A percentile compares a stretch with the other conserved stretches of the same genome.
Evolutionary conservation across 768 basidiomycete genomes (phyloP).

Genomic region (Agaricus subrufescens): DNA sequence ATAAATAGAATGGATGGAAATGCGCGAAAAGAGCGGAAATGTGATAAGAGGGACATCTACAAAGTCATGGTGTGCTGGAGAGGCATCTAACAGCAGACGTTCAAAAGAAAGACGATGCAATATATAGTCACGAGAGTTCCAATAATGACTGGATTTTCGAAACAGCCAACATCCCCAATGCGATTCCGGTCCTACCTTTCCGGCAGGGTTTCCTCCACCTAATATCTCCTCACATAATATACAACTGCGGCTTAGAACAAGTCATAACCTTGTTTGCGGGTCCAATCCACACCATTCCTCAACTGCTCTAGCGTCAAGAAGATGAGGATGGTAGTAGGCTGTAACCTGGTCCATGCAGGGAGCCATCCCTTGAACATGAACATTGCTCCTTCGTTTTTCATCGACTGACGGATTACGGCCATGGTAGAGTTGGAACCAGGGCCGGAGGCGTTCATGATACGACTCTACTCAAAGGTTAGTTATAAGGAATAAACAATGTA

Average conservation of each 20-base stretch:
- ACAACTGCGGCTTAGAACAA: slow-evolving; percentile 13
- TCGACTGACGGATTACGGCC: slow-evolving; percentile 59
- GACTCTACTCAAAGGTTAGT: slow-evolving; percentile 38
- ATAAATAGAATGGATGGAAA: neutral
- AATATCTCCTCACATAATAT: neutral
- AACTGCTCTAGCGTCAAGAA: slow-evolving; percentile 82
- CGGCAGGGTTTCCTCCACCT: neutral
- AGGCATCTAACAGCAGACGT: neutral
- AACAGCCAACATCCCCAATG: neutral
- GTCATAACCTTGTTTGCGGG: slow-evolving; percentile 38
- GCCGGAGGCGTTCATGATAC: slow-evolving; percentile 87
- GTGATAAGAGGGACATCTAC: neutral
- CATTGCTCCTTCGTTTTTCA: slow-evolving; percentile 73
- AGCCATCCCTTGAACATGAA: slow-evolving; percentile 95
- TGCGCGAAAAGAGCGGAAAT: neutral
- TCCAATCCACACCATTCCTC: slow-evolving; percentile 66
- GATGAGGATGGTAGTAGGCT: slow-evolving; percentile 85
- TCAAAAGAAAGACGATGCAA: neutral
- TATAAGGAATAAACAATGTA: neutral
- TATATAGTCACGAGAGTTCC: neutral
- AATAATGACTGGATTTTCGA: too few species aligned
- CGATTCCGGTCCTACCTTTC: neutral
- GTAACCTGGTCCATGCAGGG: slow-evolving; percentile 80
- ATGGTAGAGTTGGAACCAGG: slow-evolving; percentile 75
- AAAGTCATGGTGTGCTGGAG: neutral